Base-by-base conservation (phyloP, 805 yeast species). In the Lipomyces oligophaga region DNA sequence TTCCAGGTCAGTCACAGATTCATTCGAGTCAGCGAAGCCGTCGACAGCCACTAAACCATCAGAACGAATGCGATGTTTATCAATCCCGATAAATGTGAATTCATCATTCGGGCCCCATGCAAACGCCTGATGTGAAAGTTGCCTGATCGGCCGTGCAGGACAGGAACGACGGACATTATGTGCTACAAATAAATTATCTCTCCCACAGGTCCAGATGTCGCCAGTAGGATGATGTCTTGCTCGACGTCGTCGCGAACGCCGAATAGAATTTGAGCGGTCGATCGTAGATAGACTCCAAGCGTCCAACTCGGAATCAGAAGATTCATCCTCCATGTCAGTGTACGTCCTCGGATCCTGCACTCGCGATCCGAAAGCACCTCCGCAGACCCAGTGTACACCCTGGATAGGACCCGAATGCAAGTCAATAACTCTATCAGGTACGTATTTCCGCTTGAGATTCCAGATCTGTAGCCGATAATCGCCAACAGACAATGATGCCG, bases 391-490 rank as follows among this genome's bases (percentile, higher is more conserved):
- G 5, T 72, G 62, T 6, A 85, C 60, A n/a, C 82, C 87, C 7
- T 81, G 71, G 2, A 78, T 71, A 38, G 72, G 71, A 22, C 71
- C 71, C 0, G 68, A 47, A 55, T 80, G 85, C 5, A 66, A 59
- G 43, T 74, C 78, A 24, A 79, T 63, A 4, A 74, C 69, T 53
- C 74, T 69, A 33, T 74, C 72, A 0, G 97, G 96, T 19, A 88
- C 75, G 60, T 75, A 82, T 55, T 80, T 84, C 53, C 96, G 70
- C 30, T 74, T 73, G 41, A 86, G 69, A 34, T 80, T 80, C 75
- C 85, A 86, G 3, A 86, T 73, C 39, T 82, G 79, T 4, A 84
- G 72, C 1, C 83, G 76, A 34, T 69, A 56, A 58, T 83, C 94
- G 58, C 83, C 61, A 37, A 61, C 88, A 39, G 81, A 81, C 55